Evolutionary conservation across 2,329 filamentous ascomycete species (phyloP), one percentile per base, ranked within the genome.

Genomic region (Verticillium alfalfae): DNA sequence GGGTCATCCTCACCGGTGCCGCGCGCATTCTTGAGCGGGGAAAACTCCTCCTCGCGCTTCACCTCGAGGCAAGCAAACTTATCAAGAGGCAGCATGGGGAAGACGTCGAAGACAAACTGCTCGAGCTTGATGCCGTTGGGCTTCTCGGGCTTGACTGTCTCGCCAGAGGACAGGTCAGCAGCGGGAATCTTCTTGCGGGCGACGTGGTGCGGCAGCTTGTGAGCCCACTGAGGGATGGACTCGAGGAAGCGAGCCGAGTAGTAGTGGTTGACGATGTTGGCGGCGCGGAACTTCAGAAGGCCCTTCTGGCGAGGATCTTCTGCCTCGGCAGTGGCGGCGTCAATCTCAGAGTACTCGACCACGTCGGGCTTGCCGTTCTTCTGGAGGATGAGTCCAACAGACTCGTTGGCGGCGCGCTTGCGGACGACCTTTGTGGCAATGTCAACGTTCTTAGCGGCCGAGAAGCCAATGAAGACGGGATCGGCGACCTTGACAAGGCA

Each of bases 241-340:
- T 97, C 90, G 57, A 99, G 85, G 84, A 97, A 98, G 68, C 85
- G 81, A 82, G 93, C 94, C 56, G 92, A 96, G 82, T 99, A 99
- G 86, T 98, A 99, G 84, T 99, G 95, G 84, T 99, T 99, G 79
- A 99, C 95, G 70, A 99, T 99, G 82, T 99, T 99, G 72, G 94
- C 95, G 62, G 95, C 94, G 65, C 95, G 90, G 88, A 97, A 98
- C 78, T 94, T 96, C 73, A 99, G 88, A 60, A 97, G 82, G 62
- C 86, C 88, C 3, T 86, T 81, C 71, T 97, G 88, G 76, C 91
- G 91, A 60, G 89, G 78, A 73, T 99, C 95, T 73, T 89, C 86
- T 67, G 93, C 94, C 78, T 96, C 92, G 62, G 94, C 91, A n/a
- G 92, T 95, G 65, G 87, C 89, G 67, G 86, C 79, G 81, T 96